These are phyloP conservation scores for Dissophora ornata DNA, from an alignment of 192 early-diverging fungal genomes.

Conservation along the genomic window DNA sequence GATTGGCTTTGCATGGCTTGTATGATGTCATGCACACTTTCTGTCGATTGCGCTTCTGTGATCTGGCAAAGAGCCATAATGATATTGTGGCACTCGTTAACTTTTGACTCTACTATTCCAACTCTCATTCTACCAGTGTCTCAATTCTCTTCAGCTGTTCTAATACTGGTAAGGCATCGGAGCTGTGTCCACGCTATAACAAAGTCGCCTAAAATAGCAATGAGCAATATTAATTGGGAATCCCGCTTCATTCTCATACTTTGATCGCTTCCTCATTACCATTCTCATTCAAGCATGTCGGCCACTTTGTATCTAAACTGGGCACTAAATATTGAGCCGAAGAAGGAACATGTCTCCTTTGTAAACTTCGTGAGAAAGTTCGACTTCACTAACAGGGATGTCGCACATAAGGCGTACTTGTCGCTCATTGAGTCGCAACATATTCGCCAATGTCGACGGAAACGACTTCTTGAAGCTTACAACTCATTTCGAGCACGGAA, in stretches of 20 bases:
- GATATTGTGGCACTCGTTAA: constrained; percentile 7
- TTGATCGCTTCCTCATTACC: constrained; percentile 10
- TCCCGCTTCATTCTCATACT: constrained; percentile 9
- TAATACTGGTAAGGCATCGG: constrained; percentile 1
- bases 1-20: constrained; percentile 22
- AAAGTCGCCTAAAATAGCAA: constrained; percentile 12
- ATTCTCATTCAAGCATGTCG: constrained; percentile 13
- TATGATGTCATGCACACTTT: constrained; percentile 19
- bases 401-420: constrained; percentile 28
- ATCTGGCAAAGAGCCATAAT: constrained; percentile 1
- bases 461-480: constrained; percentile 19
- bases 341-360: constrained; percentile 31
- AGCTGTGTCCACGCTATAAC: constrained; percentile 2
- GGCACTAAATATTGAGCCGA: constrained; percentile 18
- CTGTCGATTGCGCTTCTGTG: constrained; percentile 22
- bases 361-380: constrained; percentile 29
- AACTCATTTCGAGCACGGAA: constrained; percentile 14
- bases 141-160: constrained; percentile 8
- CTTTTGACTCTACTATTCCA: constrained; percentile 18
- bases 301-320: constrained; percentile 12
- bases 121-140: not conserved
- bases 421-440: constrained; percentile 21
- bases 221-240: constrained; percentile 2
- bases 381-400: constrained; percentile 16
- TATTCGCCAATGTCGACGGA: constrained; percentile 21